Percentiles rank a stretch among this genome's conserved stretches.
Evolutionary conservation across 768 basidiomycete genomes (phyloP).

Genomic region (Mycena belliarum): DNA sequence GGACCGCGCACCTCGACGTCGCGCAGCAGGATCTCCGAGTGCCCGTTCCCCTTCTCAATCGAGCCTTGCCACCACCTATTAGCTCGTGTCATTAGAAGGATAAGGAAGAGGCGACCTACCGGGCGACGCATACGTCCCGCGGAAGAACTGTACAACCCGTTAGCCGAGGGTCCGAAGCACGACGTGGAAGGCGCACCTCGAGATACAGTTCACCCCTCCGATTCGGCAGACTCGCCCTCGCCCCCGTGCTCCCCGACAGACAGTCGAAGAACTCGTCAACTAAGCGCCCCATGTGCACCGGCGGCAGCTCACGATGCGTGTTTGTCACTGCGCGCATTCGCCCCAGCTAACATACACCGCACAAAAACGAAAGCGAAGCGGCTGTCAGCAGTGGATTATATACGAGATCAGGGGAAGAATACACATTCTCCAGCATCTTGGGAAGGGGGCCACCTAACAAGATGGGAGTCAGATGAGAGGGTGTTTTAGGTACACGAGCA

Average conservation of each 20-base stretch:
- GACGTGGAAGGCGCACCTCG: constrained; percentile 55
- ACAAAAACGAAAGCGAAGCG: neutral
- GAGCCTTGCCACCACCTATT: constrained; percentile 45
- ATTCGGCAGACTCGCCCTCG: constrained; percentile 77
- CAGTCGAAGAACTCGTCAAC: constrained; percentile 91
- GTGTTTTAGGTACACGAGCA: too few species aligned
- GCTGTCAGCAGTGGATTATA: too few species aligned
- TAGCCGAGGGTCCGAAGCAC: too few species aligned
- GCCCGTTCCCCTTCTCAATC: constrained; percentile 96
- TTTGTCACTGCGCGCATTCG: constrained; percentile 85
- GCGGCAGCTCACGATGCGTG: constrained; percentile 79
- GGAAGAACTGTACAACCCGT: constrained; percentile 65
- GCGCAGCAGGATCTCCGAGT: constrained; percentile 90
- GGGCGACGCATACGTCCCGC: constrained; percentile 95
- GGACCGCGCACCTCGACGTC: constrained; percentile 72
- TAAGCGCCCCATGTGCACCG: constrained; percentile 84
- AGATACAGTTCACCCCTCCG: constrained; percentile 90
- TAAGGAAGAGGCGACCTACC: constrained; percentile 40
- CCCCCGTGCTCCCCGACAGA: constrained; percentile 61
- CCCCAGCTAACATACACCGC: constrained; percentile 57
- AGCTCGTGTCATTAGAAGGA: neutral
- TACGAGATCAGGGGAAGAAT: too few species aligned
- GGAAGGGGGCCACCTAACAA: constrained; percentile 61
- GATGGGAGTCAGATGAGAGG: neutral
- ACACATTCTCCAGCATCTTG: constrained; percentile 92